Conservation (phyloP, 305 asterid genomes). For the Salvia sclarea region DNA sequence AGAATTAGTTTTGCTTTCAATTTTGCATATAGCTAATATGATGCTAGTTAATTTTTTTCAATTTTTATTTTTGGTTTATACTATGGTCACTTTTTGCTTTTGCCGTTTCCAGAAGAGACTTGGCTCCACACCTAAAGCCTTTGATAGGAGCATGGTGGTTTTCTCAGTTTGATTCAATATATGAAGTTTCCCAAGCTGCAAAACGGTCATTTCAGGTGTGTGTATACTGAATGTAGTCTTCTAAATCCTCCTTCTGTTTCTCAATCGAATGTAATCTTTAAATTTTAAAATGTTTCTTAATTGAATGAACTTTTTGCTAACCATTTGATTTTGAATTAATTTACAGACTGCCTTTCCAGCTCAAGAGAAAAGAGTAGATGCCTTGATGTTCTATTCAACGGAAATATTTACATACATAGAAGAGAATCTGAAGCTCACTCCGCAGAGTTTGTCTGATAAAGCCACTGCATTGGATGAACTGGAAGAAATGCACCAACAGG, state of each 20-base stretch:
- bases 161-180: constrained; percentile 88
- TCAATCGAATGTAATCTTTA: background rate
- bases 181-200: constrained; percentile 97
- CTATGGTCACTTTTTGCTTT: constrained; percentile 27
- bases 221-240: no score
- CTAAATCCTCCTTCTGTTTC: background rate
- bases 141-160: constrained; percentile 99
- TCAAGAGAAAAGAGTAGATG: constrained; percentile 87
- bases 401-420: constrained; percentile 81
- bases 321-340: constrained; percentile 30
- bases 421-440: constrained; percentile 91
- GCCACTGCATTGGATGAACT: constrained; percentile 85
- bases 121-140: constrained; percentile 91
- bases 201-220: constrained; percentile 92
- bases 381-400: constrained; percentile 68
- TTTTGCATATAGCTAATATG: constrained; percentile 2
- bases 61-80: constrained; percentile 13
- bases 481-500: constrained; percentile 97
- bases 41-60: constrained; percentile 20
- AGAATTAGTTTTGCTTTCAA: background rate
- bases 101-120: constrained; percentile 72
- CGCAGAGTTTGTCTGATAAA: constrained; percentile 91
- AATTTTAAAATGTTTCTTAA: constrained; percentile 4
- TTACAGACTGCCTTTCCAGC: constrained; percentile 85
- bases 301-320: constrained; percentile 19